Base-by-base conservation (phyloP, 371 early-diverging fungal species). In the Thermomucor indicae-seudaticae region DNA sequence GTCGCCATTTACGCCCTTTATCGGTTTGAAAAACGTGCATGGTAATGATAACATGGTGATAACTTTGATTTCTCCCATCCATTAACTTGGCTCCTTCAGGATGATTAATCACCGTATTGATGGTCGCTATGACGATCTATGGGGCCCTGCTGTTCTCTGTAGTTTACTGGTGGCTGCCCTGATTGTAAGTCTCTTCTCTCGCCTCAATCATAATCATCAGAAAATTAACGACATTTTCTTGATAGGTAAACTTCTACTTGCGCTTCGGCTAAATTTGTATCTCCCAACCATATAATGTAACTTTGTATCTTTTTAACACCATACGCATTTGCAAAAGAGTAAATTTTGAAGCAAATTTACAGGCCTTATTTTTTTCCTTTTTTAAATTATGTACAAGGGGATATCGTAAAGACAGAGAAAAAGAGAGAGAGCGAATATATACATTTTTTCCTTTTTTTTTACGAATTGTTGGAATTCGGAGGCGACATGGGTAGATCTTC, bases 1-100 rank as follows among this genome's bases (percentile, higher is more conserved):
- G 79, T 93, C 51, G 86, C 92, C 64, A 74, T 92, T 23, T 97
- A 97, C 65, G 88, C 95, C 0, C 72, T 95, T 29, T 90, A 86
- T 60, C 70, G 94, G 57, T 97, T 89, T 79, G 86, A 92, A 52
- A 94, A 93, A 88, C 80, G 98, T 43, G 51, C 93, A 83, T 38
- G 78, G 66, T 32, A 55, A 49, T 45, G 25, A 58, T 51, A 57
- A n/a, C n/a, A n/a, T 25, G 22, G 22, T 7, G 5, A 11, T 17
- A 19, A 43, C 24, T n/a, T 8, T 12, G 14, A 17, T 17, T 37
- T 23, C 55, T 51, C 53, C 57, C 50, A 5, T 55, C 47, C 23
- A 47, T 57, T 47, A 58, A 43, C 57, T 67, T 64, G 2, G 10
- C 4, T 32, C 12, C 25, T 10, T 1, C 51, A 67, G 83, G 58